Evolutionary conservation across 2,329 filamentous ascomycete species (phyloP), one percentile per base, ranked within the genome.

Genomic region (Xylaria multiplex): DNA sequence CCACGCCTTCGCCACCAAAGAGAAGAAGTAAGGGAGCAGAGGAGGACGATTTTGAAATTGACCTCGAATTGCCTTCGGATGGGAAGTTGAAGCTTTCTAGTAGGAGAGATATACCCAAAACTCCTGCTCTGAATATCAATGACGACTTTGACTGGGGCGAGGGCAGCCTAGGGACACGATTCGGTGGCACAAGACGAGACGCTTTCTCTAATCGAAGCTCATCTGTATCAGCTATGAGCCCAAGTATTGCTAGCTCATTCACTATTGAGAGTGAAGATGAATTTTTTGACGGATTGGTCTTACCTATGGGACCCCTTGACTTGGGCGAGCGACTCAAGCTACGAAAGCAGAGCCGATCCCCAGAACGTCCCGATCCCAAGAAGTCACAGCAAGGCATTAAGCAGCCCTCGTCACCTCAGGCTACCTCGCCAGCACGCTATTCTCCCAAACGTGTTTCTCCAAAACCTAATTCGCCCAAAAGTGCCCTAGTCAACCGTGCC

Each of bases 91-190:
- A 84, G 72, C 82, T 94, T 40, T 88, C 88, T 7, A 87, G 84
- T 46, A 83, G 81, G 66, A 84, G 81, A 73, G 87, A 91, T 42
- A 86, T 88, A 42, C 86, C 89, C 22, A 88, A 86, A 73, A 89
- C 88, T 2, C 87, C 90, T 4, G 83, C 84, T 14, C 78, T 82
- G 35, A 86, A 85, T 69, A 81, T 82, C 57, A 79, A 83, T 66
- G 93, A 97, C 59, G 94, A 97, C 68, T 89, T 97, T 72, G 94
- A 97, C 76, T 97, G 95, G 91, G 93, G 91, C 59, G 96, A 98
- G 79, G 94, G 93, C 62, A 97, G 94, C 77, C 84, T 97, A 65
- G 93, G 95, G 45, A 97, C 95, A 50, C 88, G 95, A 64, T 95
- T 94, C 79, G 94, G 92, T 45, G 95, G 95, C 50, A 97, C 93